Conservation (phyloP, 2,329 filamentous ascomycete species). For the Ophiostoma novo-ulmi region DNA sequence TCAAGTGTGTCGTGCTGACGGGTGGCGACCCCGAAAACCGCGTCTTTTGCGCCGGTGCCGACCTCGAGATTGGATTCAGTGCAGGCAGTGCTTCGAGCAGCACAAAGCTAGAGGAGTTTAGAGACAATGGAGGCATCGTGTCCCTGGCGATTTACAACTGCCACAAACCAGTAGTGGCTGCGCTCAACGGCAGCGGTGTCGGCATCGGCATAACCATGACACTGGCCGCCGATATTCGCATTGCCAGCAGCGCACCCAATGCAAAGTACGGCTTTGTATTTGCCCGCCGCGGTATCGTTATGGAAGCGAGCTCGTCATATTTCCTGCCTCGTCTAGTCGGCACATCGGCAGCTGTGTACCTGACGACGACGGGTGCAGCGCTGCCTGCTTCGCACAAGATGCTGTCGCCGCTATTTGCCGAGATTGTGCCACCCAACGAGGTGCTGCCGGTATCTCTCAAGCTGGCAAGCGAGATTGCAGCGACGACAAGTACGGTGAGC, state of each 20-base stretch:
- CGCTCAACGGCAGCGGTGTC: conserved; percentile 55
- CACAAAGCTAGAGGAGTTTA: conserved; percentile 35
- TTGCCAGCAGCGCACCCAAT: conserved; percentile 44
- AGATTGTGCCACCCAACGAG: conserved; percentile 54
- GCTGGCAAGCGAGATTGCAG: conserved; percentile 60
- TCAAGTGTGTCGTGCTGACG: conserved; percentile 52
- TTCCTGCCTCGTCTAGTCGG: conserved; percentile 69
- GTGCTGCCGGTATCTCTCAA: conserved; percentile 59
- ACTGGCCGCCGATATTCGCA: conserved; percentile 48
- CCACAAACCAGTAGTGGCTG: conserved; percentile 54
- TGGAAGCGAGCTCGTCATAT: conserved; percentile 67
- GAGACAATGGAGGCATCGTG: conserved; percentile 50
- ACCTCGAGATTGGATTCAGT: conserved; percentile 39
- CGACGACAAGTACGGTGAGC: conserved; percentile 60
- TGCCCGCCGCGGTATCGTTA: conserved; percentile 60
- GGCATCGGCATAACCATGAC: conserved; percentile 60
- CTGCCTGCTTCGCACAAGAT: conserved; percentile 49
- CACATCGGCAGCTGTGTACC: conserved; percentile 55
- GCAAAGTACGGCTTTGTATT: conserved; percentile 74
- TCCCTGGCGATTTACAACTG: conserved; percentile 53
- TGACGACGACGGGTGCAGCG: conserved; percentile 61
- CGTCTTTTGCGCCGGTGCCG: conserved; percentile 56
- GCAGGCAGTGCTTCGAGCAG: conserved; percentile 7
- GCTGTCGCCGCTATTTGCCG: conserved; percentile 59
- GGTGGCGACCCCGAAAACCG: conserved; percentile 45